Base-by-base conservation (phyloP, 2,329 filamentous ascomycete species). In the Claviceps africana region DNA sequence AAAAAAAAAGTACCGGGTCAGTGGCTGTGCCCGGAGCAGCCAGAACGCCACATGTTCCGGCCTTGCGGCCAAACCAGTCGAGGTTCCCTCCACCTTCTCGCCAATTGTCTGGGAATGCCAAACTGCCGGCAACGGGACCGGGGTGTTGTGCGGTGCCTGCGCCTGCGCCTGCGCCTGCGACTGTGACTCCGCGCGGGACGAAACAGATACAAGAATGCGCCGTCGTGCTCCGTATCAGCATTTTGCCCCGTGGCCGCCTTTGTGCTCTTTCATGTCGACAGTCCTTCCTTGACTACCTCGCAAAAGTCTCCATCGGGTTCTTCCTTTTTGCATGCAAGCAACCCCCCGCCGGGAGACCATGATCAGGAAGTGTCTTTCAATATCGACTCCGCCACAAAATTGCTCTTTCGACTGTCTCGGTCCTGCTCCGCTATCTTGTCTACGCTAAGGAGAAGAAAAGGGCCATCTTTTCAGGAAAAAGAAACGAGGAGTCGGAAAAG, bases 121-220 rank as follows among this genome's bases (percentile, higher is more conserved):
- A 30, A n/a, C n/a, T n/a, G n/a, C n/a, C n/a, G n/a, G n/a, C n/a
- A n/a, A n/a, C n/a, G n/a, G n/a, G n/a, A n/a, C n/a, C 44, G 17
- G 44, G 30, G 7, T 47, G 31, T 9, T 33, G 46, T 39, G 7
- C 30, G 21, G 28, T 13, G n/a, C n/a, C n/a, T n/a, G n/a, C n/a
- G n/a, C n/a, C n/a, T n/a, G n/a, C n/a, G n/a, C n/a, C n/a, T n/a
- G n/a, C n/a, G n/a, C n/a, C n/a, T n/a, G n/a, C n/a, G n/a, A 13
- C 19, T 13, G 10, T 17, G 46, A 37, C 19, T 35, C 46, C 31
- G 46, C 22, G 31, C 31, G 28, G 47, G n/a, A 44, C 37, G 31
- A 50, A 50, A 25, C 13, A 44, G n/a, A 50, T 44, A 50, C 48
- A 50, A 50, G 28, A 50, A 50, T 50, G 37, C 28, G 19, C 48